Evolutionary conservation across 1,139 yeast species (phyloP).

Genomic region (Saccharomyces uvarum): DNA sequence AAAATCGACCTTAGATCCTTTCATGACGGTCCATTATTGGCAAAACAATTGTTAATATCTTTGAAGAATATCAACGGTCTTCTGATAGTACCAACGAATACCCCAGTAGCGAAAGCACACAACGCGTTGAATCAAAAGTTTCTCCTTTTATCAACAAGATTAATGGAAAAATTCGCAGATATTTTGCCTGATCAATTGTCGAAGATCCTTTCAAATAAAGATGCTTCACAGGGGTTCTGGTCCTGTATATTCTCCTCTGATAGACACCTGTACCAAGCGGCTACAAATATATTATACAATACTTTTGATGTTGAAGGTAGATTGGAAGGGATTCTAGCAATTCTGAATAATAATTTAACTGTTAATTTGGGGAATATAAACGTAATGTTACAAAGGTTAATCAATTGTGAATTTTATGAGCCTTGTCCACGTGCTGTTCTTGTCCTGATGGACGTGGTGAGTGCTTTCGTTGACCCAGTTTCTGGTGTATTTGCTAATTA

Average conservation of each 20-base stretch:
- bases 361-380: constrained; percentile 44
- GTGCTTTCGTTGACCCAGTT: constrained; percentile 59
- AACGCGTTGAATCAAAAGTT: constrained; percentile 26
- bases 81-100: constrained; percentile 27
- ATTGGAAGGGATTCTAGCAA: constrained; percentile 57
- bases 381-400: constrained; percentile 41
- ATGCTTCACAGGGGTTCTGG: constrained; percentile 53
- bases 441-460: constrained; percentile 65
- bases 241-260: constrained; percentile 57
- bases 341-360: constrained; percentile 40
- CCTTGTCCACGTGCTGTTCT: constrained; percentile 72
- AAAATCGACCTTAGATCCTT: constrained; percentile 37
- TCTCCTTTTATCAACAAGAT: constrained; percentile 24
- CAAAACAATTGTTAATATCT: constrained; percentile 38
- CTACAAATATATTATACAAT: constrained; percentile 66
- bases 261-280: constrained; percentile 49
- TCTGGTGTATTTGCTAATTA: constrained; percentile 43
- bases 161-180: constrained; percentile 35
- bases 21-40: constrained; percentile 36
- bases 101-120: constrained; percentile 21
- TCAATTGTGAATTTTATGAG: constrained; percentile 48
- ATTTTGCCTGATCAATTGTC: constrained; percentile 42
- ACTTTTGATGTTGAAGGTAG: constrained; percentile 71
- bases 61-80: constrained; percentile 41
- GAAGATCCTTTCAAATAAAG: constrained; percentile 34